Evolutionary conservation across 1,139 yeast species (phyloP).

Genomic region (Zygoascus sp.): DNA sequence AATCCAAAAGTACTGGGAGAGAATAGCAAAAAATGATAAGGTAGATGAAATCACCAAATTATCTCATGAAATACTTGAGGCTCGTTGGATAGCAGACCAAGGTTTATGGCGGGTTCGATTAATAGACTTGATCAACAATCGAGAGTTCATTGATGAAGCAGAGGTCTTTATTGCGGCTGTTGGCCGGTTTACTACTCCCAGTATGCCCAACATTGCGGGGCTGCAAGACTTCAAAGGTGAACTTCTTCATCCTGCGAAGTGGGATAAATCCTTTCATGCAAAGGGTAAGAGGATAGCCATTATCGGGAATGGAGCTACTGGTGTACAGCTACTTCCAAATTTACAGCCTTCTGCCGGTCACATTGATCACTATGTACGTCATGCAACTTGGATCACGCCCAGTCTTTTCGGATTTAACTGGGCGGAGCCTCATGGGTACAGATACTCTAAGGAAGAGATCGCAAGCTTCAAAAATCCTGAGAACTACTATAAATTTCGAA

Average conservation of each 20-base stretch:
- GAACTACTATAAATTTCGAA: constrained; percentile 16
- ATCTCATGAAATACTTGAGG: constrained; percentile 18
- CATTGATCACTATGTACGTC: constrained; percentile 19
- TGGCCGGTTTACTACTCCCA: constrained; percentile 34
- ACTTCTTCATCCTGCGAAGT: constrained; percentile 41
- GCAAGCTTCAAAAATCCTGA: constrained; percentile 16
- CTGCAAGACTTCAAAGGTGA: constrained; percentile 41
- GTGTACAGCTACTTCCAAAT: constrained; percentile 38
- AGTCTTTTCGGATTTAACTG: constrained; percentile 13
- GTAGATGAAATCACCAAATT: constrained; percentile 20
- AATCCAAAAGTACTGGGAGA: constrained; percentile 44
- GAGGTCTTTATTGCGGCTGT: constrained; percentile 38
- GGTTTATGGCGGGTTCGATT: constrained; percentile 40
- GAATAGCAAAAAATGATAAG: constrained; percentile 38
- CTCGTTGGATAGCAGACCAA: constrained; percentile 35
- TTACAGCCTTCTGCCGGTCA: constrained; percentile 18
- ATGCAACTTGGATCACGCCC: constrained; percentile 21
- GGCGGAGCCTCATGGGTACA: constrained; percentile 11
- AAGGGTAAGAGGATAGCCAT: constrained; percentile 40
- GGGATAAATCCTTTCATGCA: constrained; percentile 34
- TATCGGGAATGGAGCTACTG: constrained; percentile 47
- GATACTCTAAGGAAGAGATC: constrained; percentile 16
- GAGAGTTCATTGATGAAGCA: constrained; percentile 27
- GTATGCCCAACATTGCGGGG: constrained; percentile 22
- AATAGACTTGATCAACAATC: constrained; percentile 13